Evolutionary conservation across 495 filamentous ascomycete species (phyloP).

Genomic region (Penicillium canariense): DNA sequence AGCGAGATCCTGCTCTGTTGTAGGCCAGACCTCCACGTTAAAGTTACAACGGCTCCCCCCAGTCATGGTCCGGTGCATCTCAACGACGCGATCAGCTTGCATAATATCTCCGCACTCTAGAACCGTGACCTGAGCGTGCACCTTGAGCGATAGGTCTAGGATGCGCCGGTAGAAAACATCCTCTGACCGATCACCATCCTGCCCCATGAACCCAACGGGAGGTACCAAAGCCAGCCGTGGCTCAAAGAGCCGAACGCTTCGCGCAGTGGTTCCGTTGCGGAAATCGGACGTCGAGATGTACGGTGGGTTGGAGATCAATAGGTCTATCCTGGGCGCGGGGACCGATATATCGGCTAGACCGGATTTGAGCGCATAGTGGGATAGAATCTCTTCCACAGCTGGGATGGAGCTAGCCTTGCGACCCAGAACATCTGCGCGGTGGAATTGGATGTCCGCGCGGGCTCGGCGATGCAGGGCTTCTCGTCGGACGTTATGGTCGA

Average conservation of each 20-base stretch:
- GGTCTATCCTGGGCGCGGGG: constrained; percentile 44
- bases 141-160: constrained; percentile 19
- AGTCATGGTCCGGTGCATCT: constrained; percentile 15
- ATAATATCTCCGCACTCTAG: constrained; percentile 38
- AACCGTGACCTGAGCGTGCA: constrained; percentile 28
- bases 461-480: constrained; percentile 31
- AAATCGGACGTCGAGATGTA: constrained; percentile 73
- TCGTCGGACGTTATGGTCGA: constrained; percentile 46
- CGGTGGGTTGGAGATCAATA: constrained; percentile 88
- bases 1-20: constrained; percentile 12
- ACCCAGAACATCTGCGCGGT: constrained; percentile 53
- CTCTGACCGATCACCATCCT: constrained; percentile 16
- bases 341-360: neutral
- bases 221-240: constrained; percentile 78
- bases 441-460: constrained; percentile 47
- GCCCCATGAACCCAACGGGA: constrained; percentile 8
- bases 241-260: constrained; percentile 78
- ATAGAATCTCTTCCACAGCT: constrained; percentile 14
- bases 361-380: neutral
- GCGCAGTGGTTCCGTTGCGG: constrained; percentile 52
- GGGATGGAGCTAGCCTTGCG: constrained; percentile 9
- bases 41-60: neutral
- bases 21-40: constrained; percentile 21
- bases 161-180: constrained; percentile 44
- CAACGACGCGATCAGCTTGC: constrained; percentile 36